These are phyloP conservation scores for Spergularia marina DNA, from an alignment of 148 eudicot species.

Conservation along the genomic window DNA sequence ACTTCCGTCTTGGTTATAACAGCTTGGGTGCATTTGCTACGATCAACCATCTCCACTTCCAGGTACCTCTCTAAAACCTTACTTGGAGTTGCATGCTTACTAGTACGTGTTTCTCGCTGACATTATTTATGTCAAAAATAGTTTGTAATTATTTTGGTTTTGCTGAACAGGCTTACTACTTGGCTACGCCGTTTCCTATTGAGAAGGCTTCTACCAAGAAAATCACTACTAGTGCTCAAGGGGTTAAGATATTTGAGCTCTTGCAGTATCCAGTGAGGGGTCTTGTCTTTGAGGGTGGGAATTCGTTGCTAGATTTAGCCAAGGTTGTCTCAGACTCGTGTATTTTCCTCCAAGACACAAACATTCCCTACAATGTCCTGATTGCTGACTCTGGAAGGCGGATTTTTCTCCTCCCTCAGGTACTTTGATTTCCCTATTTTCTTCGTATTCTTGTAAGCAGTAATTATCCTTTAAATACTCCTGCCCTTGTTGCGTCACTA, in stretches of 20 bases:
- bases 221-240: constrained; percentile 36
- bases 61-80: constrained; percentile 36
- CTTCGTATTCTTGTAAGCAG: neutral
- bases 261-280: constrained; percentile 75
- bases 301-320: constrained; percentile 48
- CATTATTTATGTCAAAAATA: neutral
- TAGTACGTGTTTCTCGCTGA: neutral
- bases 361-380: constrained; percentile 80
- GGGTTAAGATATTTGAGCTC: constrained; percentile 57
- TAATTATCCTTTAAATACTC: neutral
- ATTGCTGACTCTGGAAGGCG: constrained; percentile 78
- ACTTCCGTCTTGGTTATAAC: constrained; percentile 86
- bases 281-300: constrained; percentile 79
- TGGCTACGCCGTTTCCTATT: constrained; percentile 69
- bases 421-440: constrained; percentile 15
- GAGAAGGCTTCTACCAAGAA: constrained; percentile 73
- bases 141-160: neutral
- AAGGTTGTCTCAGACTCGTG: constrained; percentile 64
- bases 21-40: constrained; percentile 99
- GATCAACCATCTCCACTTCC: constrained; percentile 94
- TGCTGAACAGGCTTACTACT: constrained; percentile 70
- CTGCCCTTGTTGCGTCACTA: neutral
- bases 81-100: neutral
- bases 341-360: constrained; percentile 78
- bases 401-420: constrained; percentile 86